Conservation (phyloP, 257 asterid genomes). For the Cordia subcordata region DNA sequence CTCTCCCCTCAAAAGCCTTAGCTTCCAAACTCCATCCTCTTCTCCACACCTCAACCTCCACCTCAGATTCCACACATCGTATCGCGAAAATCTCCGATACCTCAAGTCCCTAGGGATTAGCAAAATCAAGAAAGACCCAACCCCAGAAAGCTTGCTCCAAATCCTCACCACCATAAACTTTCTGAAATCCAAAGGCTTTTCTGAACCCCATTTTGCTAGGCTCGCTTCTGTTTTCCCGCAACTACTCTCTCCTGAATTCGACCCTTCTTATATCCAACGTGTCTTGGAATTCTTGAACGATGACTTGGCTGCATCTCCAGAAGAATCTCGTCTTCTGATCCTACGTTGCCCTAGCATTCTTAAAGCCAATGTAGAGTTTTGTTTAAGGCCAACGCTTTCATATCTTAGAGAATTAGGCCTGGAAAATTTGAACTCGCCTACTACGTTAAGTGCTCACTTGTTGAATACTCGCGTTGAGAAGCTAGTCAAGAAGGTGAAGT, state of each 20-base stretch:
- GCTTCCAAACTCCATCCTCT: slow-evolving; percentile 5
- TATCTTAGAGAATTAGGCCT: slow-evolving; percentile 25
- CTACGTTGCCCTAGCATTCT: slow-evolving; percentile 31
- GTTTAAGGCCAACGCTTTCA: slow-evolving; percentile 24
- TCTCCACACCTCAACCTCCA: slow-evolving; percentile 8
- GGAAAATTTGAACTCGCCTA: slow-evolving; percentile 25
- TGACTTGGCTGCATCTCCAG: slow-evolving; percentile 27
- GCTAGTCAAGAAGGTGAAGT: slow-evolving; percentile 21
- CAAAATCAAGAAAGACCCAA: slow-evolving; percentile 11
- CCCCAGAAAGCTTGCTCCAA: slow-evolving; percentile 21
- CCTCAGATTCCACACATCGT: slow-evolving; percentile 23
- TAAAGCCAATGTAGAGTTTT: slow-evolving; percentile 24
- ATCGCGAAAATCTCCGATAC: slow-evolving; percentile 26
- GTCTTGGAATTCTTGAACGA: slow-evolving; percentile 18
- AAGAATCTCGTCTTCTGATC: slow-evolving; percentile 28
- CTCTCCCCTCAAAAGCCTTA: slow-evolving; percentile 6
- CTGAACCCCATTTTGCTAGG: slow-evolving; percentile 23
- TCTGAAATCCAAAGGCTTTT: slow-evolving; percentile 30
- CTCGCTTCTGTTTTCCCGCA: slow-evolving; percentile 18
- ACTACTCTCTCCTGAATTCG: slow-evolving; percentile 19
- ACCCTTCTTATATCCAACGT: slow-evolving; percentile 12
- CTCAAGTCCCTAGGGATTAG: slow-evolving; percentile 28
- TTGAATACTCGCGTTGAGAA: slow-evolving; percentile 28
- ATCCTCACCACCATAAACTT: slow-evolving; percentile 24
- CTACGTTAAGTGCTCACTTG: slow-evolving; percentile 29